A percentile compares a stretch with the other conserved stretches of the same genome.
These are phyloP conservation scores for Penicillium sp. DNA, from an alignment of 2,329 filamentous ascomycete species.

Conservation along the genomic window DNA sequence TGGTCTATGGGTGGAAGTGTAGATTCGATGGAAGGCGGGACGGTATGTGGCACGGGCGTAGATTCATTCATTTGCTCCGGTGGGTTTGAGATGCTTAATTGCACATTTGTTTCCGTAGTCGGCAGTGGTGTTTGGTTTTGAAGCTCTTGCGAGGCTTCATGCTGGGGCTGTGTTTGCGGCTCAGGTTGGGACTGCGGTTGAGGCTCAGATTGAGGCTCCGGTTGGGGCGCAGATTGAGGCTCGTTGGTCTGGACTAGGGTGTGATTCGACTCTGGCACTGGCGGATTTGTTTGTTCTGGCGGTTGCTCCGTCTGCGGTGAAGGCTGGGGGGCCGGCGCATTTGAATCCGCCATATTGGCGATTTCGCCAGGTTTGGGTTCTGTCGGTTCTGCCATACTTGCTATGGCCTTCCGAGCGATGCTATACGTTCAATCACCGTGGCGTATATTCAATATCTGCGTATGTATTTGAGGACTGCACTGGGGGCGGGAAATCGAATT, in stretches of 20 bases:
- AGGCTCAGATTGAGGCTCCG: background rate
- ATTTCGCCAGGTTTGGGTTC: constrained; percentile 22
- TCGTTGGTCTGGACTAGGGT: background rate
- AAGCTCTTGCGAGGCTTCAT: background rate
- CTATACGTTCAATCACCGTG: constrained; percentile 3
- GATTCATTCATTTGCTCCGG: background rate
- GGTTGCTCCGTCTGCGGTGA: constrained; percentile 19
- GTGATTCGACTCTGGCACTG: constrained; percentile 13
- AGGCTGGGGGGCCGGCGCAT: constrained; percentile 17
- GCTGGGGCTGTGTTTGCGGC: background rate
- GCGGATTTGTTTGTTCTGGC: constrained; percentile 4
- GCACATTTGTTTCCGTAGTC: constrained; percentile 1
- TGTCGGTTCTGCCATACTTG: constrained; percentile 23
- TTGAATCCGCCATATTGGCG: constrained; percentile 12
- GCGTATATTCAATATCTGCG: background rate
- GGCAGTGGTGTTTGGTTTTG: background rate
- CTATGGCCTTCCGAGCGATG: constrained; percentile 8
- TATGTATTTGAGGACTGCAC: background rate
- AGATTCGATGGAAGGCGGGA: constrained; percentile 17
- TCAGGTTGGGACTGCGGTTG: background rate
- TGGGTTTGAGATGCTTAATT: background rate
- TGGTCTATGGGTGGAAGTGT: constrained; percentile 27
- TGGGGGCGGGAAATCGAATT: constrained; percentile 1
- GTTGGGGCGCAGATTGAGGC: constrained; percentile 1
- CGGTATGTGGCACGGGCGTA: constrained; percentile 9